These are phyloP conservation scores for Xylaria sp. DNA, from an alignment of 2,329 filamentous ascomycete species.

Conservation along the genomic window DNA sequence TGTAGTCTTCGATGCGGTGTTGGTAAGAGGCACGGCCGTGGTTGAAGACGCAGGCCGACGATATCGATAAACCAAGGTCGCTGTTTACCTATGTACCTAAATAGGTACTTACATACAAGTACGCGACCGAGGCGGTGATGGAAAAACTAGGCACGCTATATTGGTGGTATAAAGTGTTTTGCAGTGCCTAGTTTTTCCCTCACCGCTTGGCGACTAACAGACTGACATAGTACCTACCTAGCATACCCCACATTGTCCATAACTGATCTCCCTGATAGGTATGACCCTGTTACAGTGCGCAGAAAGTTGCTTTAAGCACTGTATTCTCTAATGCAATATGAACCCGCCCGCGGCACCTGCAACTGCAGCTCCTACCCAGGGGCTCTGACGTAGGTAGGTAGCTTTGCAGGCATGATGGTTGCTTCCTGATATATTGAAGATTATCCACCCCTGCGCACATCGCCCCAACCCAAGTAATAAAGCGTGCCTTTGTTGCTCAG, in stretches of 20 bases:
- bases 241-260: neutral
- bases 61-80: constrained; percentile 3
- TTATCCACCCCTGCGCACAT: constrained; percentile 2
- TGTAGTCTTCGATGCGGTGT: neutral
- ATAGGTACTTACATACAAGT: neutral
- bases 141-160: no score
- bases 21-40: neutral
- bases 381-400: constrained; percentile 49
- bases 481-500: constrained; percentile 23
- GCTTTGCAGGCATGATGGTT: constrained; percentile 12
- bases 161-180: no score
- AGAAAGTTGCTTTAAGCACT: neutral
- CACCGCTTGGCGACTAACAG: no score
- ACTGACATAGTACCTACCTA: no score
- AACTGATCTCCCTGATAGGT: no score
- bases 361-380: neutral
- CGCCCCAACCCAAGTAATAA: constrained; percentile 13
- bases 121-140: no score
- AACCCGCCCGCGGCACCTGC: neutral
- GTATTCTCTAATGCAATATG: neutral
- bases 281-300: neutral
- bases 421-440: constrained; percentile 10
- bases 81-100: constrained; percentile 11
- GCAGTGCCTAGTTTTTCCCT: no score
- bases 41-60: constrained; percentile 13